Evolutionary conservation across 768 basidiomycete genomes (phyloP), one percentile per base, ranked within the genome.

Genomic region (Lactifluus subvellereus): DNA sequence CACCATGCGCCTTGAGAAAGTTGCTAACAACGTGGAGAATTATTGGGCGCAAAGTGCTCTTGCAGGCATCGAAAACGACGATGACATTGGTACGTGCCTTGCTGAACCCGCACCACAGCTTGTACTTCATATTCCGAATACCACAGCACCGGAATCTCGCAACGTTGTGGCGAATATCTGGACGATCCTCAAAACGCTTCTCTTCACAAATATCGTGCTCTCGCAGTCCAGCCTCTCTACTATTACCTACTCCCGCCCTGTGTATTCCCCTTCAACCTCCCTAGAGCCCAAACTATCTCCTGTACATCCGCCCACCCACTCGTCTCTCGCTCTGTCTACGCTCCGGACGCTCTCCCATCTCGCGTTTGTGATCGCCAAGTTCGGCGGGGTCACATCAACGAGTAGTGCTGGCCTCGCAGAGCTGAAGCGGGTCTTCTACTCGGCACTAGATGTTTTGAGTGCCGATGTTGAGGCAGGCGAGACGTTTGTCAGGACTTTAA

Each of bases 281-380:
- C 30, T 38, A 4, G n/a, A n/a, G 8, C 11, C 48, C 49, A 22
- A n/a, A 20, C 45, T 7, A 50, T 48, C 59, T 22, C 40, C 42
- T 52, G n/a, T 51, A 20, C 51, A 48, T 27, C 18, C 60, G 13
- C 61, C 64, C 40, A 74, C 76, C 3, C 79, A 83, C 8, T 74
- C 79, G 6, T 65, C 78, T 4, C 76, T 92, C 10, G 84, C 88
- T 2, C 73, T 81, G 6, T 72, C 77, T 14, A 77, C 80, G 5
- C 73, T 94, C 0, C 77, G 78, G 32, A 82, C 81, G 0, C 78
- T 94, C 11, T 84, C 82, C 11, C 80, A 84, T 69, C 77, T 92
- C 20, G 84, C 90, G 2, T 91, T 91, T 68, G 81, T 93, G 53
- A 83, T 93, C 8, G 83, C 86, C 9, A 84, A 88, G 68, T 92